Percentiles rank a stretch among this genome's conserved stretches.
phyloP scores from a whole-genome alignment of 1,139 yeast genomes.

The Saccharomycopsis hybrid region DNA sequence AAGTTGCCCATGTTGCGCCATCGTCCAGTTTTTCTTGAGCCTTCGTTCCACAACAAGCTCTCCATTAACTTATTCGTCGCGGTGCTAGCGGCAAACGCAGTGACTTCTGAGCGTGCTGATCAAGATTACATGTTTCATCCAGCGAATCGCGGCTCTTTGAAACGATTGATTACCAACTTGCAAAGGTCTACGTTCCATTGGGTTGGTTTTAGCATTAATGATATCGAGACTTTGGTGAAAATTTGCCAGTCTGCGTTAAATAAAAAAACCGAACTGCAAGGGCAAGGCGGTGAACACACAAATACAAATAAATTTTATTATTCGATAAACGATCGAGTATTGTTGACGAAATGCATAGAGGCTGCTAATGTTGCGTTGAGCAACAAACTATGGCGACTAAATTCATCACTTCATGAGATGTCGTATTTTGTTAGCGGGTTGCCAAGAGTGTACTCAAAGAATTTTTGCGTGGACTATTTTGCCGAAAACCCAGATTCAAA shows the following conservation, averaged over 20 bases:
- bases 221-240: slow-evolving; percentile 44
- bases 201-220: slow-evolving; percentile 61
- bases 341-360: slow-evolving; percentile 38
- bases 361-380: slow-evolving; percentile 43
- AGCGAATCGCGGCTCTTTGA: slow-evolving; percentile 44
- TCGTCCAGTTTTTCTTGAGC: slow-evolving; percentile 48
- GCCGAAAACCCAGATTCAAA: too few relatives aligned
- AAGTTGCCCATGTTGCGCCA: slow-evolving; percentile 54
- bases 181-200: slow-evolving; percentile 67
- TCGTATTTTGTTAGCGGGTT: slow-evolving; percentile 43
- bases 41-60: slow-evolving; percentile 54
- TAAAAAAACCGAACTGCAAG: slow-evolving; percentile 30
- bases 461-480: slow-evolving; percentile 39
- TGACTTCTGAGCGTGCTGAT: slow-evolving; percentile 61
- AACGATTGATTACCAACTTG: slow-evolving; percentile 51
- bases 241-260: slow-evolving; percentile 44
- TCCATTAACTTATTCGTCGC: slow-evolving; percentile 59
- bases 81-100: slow-evolving; percentile 66
- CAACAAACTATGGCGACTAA: slow-evolving; percentile 50
- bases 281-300: too few relatives aligned
- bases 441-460: slow-evolving; percentile 34
- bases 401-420: slow-evolving; percentile 58
- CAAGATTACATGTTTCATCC: slow-evolving; percentile 68
- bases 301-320: slow-evolving; percentile 30
- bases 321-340: slow-evolving; percentile 32